phyloP scores from a whole-genome alignment of 78 protist species.

The Cavenderia fasciculata region DNA sequence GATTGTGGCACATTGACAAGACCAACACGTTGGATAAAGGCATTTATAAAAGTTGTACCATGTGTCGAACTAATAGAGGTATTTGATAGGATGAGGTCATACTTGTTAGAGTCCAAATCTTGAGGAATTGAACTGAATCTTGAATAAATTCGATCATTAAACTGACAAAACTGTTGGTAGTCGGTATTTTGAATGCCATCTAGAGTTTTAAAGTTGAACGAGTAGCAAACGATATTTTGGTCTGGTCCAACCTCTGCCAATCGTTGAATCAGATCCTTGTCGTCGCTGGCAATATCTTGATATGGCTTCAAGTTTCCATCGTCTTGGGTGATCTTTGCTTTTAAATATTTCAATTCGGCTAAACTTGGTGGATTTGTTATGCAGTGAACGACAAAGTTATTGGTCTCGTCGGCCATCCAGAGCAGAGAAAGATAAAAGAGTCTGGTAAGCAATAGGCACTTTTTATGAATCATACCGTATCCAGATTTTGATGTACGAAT shows the following conservation, averaged over 20 bases:
- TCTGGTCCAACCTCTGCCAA: conserved; percentile 55
- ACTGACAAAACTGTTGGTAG: neutral
- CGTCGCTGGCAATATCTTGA: conserved; percentile 16
- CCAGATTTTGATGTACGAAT: neutral
- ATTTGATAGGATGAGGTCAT: conserved; percentile 27
- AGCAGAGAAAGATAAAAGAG: neutral
- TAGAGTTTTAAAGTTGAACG: conserved; percentile 11
- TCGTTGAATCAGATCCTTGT: neutral
- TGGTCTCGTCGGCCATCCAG: too few relatives aligned
- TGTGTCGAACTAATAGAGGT: neutral
- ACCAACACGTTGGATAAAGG: neutral
- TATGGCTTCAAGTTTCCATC: neutral
- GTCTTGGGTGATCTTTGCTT: neutral
- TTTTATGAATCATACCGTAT: neutral
- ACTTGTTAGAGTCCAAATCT: conserved; percentile 4
- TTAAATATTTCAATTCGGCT: neutral
- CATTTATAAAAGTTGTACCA: neutral
- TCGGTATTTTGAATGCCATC: conserved; percentile 9
- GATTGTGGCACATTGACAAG: neutral
- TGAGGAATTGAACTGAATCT: neutral
- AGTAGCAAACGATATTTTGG: conserved; percentile 38
- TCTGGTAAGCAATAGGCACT: neutral
- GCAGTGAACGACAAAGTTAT: too few relatives aligned
- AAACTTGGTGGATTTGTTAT: too few relatives aligned
- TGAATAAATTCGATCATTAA: neutral